Evolutionary conservation across 148 eudicot species (phyloP).

Genomic region (Chenopodium suecicum): DNA sequence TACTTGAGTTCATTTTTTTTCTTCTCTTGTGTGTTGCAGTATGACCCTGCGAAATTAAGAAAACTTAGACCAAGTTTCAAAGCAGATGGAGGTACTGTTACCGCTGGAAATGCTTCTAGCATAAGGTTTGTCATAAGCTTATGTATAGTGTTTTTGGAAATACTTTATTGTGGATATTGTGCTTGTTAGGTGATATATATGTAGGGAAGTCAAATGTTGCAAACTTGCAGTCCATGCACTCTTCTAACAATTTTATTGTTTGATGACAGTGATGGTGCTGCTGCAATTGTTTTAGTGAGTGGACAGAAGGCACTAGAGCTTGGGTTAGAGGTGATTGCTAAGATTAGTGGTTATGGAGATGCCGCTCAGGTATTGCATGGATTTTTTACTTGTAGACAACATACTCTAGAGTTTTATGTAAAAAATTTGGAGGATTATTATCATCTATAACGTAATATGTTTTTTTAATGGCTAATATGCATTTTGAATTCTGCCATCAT

Average conservation of each 20-base stretch:
- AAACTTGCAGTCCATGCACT: neutral
- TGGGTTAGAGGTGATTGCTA: constrained; percentile 81
- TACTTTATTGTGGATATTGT: neutral
- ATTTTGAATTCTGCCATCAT: neutral
- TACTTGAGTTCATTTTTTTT: neutral
- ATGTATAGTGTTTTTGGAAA: neutral
- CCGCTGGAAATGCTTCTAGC: constrained; percentile 98
- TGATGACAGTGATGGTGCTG: constrained; percentile 85
- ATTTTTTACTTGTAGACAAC: constrained; percentile 1
- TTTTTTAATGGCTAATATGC: neutral
- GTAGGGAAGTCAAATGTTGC: neutral
- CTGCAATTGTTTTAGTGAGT: constrained; percentile 93
- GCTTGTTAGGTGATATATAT: neutral
- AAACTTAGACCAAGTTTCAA: constrained; percentile 97
- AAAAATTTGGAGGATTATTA: constrained; percentile 2
- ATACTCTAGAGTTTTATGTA: neutral
- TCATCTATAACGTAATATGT: neutral
- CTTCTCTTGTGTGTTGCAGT: constrained; percentile 43
- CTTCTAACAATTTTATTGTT: constrained; percentile 17
- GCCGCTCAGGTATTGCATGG: constrained; percentile 75
- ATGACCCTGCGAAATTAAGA: constrained; percentile 84
- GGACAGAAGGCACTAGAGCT: constrained; percentile 86
- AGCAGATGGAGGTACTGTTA: constrained; percentile 79
- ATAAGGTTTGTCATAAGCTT: constrained; percentile 54
- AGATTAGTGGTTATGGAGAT: constrained; percentile 90